Evolutionary conservation across 1,139 yeast species (phyloP), one percentile per base, ranked within the genome.

Genomic region (Pichia sp.): DNA sequence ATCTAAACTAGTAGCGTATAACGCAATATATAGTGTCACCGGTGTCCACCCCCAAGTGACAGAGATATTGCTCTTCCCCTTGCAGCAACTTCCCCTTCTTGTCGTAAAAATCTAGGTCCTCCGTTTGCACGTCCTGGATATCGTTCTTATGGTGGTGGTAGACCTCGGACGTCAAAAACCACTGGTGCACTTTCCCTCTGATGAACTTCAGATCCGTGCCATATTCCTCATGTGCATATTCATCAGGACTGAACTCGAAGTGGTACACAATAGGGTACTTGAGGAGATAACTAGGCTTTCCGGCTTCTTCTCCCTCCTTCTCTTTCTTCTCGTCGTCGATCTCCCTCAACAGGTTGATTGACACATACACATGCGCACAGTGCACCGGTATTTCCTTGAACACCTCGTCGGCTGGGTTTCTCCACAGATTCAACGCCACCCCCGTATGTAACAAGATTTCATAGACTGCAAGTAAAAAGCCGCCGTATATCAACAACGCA

Each of bases 191-290:
- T 62, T 81, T 84, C 1, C 70, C 63, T 57, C 91, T 76, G 56
- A 89, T 74, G 60, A 84, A 83, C 30, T 74, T 76, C 30, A 91
- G 75, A 10, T 85, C 80, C 8, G 91, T 81, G 0, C 96, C 96
- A 61, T 75, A 78, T 54, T 85, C 92, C 1, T 85, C 85, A 57
- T 84, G 79, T 67, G 78, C 83, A 64, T 82, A 85, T 64, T 90
- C 97, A 60, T 86, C 95, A 0, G 92, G 91, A 47, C 89, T 80
- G 69, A 90, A 88, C 64, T 87, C 93, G 60, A 89, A 76, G 64
- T 86, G 87, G 64, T 84, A 87, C 48, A 73, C 75, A 29, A 85
- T 69, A 41, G 83, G 83, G 30, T 62, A 67, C 8, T 65, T 61
- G 14, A 72, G 58, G 41, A 70, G 72, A 67, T 45, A 71, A 8